phyloP scores from a whole-genome alignment of 192 early-diverging fungal genomes.

The Geosiphon pyriformis region DNA sequence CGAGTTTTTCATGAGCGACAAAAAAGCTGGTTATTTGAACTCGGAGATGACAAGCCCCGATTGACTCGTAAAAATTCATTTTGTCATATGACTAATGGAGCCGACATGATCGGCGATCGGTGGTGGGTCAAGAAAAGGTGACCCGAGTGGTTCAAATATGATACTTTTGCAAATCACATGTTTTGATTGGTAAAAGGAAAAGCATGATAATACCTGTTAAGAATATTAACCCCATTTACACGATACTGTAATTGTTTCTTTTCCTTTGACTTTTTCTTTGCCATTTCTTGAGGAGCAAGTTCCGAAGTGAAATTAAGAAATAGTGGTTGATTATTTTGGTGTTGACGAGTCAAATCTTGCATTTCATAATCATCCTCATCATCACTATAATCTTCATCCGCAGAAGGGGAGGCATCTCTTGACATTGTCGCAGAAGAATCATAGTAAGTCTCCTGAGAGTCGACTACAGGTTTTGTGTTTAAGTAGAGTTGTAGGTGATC shows the following conservation, averaged over 20 bases:
- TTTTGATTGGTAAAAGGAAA: background rate
- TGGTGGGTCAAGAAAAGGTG: too few relatives aligned
- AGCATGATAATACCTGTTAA: constrained; percentile 41
- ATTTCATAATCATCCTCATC: background rate
- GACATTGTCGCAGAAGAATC: background rate
- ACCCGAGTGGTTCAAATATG: too few relatives aligned
- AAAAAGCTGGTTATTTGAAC: too few relatives aligned
- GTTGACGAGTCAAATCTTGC: background rate
- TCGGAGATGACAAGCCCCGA: too few relatives aligned
- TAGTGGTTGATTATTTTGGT: constrained; percentile 1
- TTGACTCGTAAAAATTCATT: too few relatives aligned
- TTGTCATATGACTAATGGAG: too few relatives aligned
- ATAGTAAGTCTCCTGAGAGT: background rate
- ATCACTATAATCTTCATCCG: background rate
- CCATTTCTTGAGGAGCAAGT: background rate
- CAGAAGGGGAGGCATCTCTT: background rate
- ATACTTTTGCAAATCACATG: background rate
- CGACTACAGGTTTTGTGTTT: background rate
- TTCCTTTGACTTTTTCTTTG: constrained; percentile 9
- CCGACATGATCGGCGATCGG: too few relatives aligned
- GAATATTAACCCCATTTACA: constrained; percentile 63
- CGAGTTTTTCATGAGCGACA: too few relatives aligned
- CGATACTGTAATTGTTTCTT: constrained; percentile 40
- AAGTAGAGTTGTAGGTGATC: constrained; percentile 7
- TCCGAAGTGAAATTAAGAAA: constrained; percentile 10